Conservation (phyloP, 345 rosid genomes). For the Hibiscus tridactylites region DNA sequence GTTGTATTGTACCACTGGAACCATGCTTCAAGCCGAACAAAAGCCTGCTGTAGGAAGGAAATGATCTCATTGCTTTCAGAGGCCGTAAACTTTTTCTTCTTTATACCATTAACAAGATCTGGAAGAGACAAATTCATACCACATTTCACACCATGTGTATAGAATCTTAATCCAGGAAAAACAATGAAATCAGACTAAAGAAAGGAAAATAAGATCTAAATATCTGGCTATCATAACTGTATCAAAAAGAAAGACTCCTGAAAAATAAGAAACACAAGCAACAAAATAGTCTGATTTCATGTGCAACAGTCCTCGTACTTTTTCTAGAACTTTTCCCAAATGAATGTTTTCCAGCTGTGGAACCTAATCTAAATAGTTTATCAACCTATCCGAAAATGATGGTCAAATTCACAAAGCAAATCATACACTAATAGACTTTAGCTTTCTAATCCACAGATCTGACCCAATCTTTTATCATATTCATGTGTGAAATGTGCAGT, state of each 20-base stretch:
- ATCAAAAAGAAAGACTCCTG: not conserved
- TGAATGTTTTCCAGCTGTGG: not conserved
- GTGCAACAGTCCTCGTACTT: not conserved
- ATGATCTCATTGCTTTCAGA: conserved; percentile 49
- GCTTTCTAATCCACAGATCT: not conserved
- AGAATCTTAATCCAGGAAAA: conserved; percentile 4
- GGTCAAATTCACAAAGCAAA: not conserved
- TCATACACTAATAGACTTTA: not conserved
- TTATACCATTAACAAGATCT: conserved; percentile 60
- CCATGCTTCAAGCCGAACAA: conserved; percentile 81
- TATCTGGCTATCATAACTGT: not conserved
- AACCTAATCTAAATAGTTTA: not conserved
- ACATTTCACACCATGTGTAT: conserved; percentile 7
- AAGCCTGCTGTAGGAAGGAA: conserved; percentile 62
- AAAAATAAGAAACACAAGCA: not conserved
- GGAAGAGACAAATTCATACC: conserved; percentile 10
- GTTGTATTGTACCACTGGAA: conserved; percentile 83
- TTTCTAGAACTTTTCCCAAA: not conserved
- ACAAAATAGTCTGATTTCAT: not conserved
- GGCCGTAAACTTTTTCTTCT: conserved; percentile 44
- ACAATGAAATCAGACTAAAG: not conserved
- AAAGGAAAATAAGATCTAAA: conserved; percentile 3
- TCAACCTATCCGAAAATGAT: not conserved
- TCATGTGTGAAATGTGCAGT: not conserved
- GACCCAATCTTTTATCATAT: not conserved